These are phyloP conservation scores for Trichophyton benhamiae DNA, from an alignment of 2,329 filamentous ascomycete genomes.

Conservation along the genomic window DNA sequence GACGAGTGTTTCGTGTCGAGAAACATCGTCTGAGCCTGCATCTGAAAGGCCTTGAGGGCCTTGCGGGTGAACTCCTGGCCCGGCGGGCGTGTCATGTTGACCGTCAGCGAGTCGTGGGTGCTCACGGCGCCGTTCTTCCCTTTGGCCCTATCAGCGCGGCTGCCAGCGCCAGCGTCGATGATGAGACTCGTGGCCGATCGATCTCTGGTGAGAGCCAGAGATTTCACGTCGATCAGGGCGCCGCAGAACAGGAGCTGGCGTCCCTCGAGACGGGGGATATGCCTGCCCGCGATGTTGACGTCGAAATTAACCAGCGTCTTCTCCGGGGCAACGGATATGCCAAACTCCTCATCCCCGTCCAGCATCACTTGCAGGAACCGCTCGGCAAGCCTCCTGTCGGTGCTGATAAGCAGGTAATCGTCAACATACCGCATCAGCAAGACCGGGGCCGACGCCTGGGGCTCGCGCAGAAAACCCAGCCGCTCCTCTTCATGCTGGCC, in stretches of 20 bases:
- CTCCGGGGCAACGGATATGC: constrained; percentile 58
- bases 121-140: constrained; percentile 9
- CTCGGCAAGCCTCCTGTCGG: constrained; percentile 51
- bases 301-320: constrained; percentile 85
- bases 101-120: constrained; percentile 60
- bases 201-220: constrained; percentile 63
- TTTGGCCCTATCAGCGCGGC: not conserved
- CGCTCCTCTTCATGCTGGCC: constrained; percentile 64
- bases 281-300: constrained; percentile 41
- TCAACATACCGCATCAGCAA: constrained; percentile 76
- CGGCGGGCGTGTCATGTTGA: constrained; percentile 59
- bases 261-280: constrained; percentile 40
- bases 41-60: constrained; percentile 61
- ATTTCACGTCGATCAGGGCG: constrained; percentile 58
- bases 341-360: constrained; percentile 62
- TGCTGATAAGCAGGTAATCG: constrained; percentile 82
- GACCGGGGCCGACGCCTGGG: constrained; percentile 5
- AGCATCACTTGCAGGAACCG: constrained; percentile 73
- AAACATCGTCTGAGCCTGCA: constrained; percentile 59
- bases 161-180: constrained; percentile 36
- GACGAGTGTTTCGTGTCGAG: constrained; percentile 65
- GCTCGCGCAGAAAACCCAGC: constrained; percentile 50
- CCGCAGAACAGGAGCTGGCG: constrained; percentile 77
- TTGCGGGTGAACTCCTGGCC: constrained; percentile 73
- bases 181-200: constrained; percentile 25